phyloP scores from a whole-genome alignment of 441 rosid species.

The Gossypium schwendimanii region DNA sequence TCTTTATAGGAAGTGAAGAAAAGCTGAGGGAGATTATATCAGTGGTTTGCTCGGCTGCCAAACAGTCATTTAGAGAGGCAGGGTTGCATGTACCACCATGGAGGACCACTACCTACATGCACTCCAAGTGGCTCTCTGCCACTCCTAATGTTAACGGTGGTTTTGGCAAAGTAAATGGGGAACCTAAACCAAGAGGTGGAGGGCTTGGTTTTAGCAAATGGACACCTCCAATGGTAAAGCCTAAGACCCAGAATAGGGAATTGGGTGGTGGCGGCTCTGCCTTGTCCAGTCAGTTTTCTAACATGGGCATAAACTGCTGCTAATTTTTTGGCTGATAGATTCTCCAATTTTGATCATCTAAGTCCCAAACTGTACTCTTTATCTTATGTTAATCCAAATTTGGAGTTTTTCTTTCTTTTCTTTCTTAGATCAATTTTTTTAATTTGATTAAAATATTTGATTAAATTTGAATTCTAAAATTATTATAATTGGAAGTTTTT shows the following conservation, averaged over 20 bases:
- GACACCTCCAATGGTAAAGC: slow-evolving; percentile 27
- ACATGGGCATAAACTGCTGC: slow-evolving; percentile 41
- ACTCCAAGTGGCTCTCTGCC: slow-evolving; percentile 46
- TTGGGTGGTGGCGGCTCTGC: slow-evolving; percentile 29
- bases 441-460: too few species aligned
- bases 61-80: slow-evolving; percentile 41
- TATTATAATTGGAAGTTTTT: too few species aligned
- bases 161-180: background rate
- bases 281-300: slow-evolving; percentile 42
- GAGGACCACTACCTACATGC: slow-evolving; percentile 47
- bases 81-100: slow-evolving; percentile 53
- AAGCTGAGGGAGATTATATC: slow-evolving; percentile 37
- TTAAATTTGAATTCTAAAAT: too few species aligned
- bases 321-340: slow-evolving; percentile 13
- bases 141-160: background rate
- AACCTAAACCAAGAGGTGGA: slow-evolving; percentile 16
- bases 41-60: slow-evolving; percentile 41
- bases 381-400: background rate
- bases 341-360: slow-evolving; percentile 16
- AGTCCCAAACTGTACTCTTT: background rate
- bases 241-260: slow-evolving; percentile 9
- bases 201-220: slow-evolving; percentile 12
- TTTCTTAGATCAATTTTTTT: too few species aligned
- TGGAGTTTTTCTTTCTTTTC: background rate
- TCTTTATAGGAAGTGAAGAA: slow-evolving; percentile 40